Evolutionary conservation across 192 early-diverging fungal genomes (phyloP), one percentile per base, ranked within the genome.

Genomic region (Coemansia sp.): DNA sequence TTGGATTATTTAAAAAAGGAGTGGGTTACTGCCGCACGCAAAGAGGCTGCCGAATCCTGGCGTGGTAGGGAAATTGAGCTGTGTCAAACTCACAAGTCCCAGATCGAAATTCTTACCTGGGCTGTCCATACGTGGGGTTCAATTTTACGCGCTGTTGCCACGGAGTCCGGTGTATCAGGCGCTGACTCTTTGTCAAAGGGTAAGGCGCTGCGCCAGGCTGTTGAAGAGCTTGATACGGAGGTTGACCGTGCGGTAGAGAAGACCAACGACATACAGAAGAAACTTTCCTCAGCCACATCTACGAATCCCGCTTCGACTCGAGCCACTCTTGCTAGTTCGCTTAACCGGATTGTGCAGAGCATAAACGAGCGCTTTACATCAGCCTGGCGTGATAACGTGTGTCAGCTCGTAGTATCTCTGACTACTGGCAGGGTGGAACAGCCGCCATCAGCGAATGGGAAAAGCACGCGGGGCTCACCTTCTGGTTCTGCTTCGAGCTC

Each of bases 91-190:
- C 71, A 64, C 30, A 68, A 71, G 42, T 55, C 72, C 5, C 78
- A 81, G 70, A 33, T 75, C 52, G 46, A 68, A 42, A 63, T 75
- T 21, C 51, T 59, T 32, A 20, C 52, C 36, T 81, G 78, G 73
- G 78, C 66, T 0, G 27, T 54, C 9, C 64, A 53, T 30, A 54
- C 72, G 29, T 81, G 78, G 78, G 57, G 62, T 25, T 66, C 65
- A 20, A 50, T 70, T 2, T 58, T 75, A 6, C 62, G 63, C 51
- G 23, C 66, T 14, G 29, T 67, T 30, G 66, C 32, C 10, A 36
- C 25, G 0, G 14, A 22, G 24, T 31, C 54, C 3, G 25, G 33
- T 30, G 17, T 24, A 52, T 56, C 32, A 7, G 20, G 14, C 9
- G 0, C 6, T 25, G 54, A 51, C 5, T 11, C 31, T 55, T 20